Evolutionary conservation across 192 early-diverging fungal genomes (phyloP).

Genomic region (Rhizophagus clarus): DNA sequence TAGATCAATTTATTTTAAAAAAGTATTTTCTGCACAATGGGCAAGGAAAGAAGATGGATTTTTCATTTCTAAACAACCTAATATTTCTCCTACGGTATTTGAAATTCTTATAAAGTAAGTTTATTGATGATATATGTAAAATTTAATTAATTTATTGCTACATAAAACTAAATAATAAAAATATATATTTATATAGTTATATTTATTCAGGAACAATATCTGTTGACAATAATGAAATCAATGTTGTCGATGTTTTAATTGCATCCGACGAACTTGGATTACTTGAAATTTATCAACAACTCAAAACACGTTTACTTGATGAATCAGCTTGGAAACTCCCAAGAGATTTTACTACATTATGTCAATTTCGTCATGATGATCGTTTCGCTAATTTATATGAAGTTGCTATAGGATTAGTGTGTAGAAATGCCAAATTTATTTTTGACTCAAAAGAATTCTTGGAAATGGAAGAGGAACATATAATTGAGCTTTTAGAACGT

Average conservation of each 20-base stretch:
- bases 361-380: background rate
- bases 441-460: conserved; percentile 8
- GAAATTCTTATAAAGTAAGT: conserved; percentile 24
- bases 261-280: background rate
- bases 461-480: background rate
- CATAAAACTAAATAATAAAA: too few relatives aligned
- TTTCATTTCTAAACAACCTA: background rate
- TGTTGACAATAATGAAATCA: background rate
- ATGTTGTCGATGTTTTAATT: background rate
- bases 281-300: background rate
- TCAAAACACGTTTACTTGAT: background rate
- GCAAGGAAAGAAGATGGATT: background rate
- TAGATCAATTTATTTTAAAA: conserved; percentile 9
- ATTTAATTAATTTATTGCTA: too few relatives aligned
- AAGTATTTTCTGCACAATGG: background rate
- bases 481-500: background rate
- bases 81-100: background rate
- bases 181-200: too few relatives aligned
- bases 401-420: background rate
- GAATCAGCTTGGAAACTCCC: background rate
- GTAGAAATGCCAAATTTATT: background rate
- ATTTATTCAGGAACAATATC: conserved; percentile 8
- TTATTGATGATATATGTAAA: background rate
- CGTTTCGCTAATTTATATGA: background rate
- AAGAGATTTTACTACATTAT: background rate